Evolutionary conservation across 2,329 filamentous ascomycete species (phyloP).

Genomic region (Paraphoma chrysanthemicola): DNA sequence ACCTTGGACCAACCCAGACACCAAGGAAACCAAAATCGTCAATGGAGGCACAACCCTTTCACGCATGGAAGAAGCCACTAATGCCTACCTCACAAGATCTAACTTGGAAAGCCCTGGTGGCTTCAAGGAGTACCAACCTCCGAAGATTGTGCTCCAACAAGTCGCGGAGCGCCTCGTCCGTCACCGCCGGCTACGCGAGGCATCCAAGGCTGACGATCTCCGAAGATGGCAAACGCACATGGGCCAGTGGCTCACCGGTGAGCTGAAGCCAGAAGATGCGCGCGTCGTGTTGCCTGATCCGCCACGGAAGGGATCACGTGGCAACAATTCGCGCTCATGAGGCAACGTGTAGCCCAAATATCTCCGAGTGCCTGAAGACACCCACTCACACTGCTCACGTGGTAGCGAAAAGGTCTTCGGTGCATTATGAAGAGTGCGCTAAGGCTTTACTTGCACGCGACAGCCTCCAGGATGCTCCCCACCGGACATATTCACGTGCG

Average conservation of each 20-base stretch:
- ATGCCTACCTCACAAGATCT: conserved; percentile 49
- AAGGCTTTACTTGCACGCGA: no score
- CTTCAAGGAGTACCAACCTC: conserved; percentile 54
- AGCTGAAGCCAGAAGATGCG: conserved; percentile 36
- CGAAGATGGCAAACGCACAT: conserved; percentile 48
- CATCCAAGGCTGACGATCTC: conserved; percentile 39
- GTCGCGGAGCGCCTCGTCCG: conserved; percentile 57
- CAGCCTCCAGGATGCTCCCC: no score
- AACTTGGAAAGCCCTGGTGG: conserved; percentile 40
- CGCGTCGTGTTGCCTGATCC: conserved; percentile 9
- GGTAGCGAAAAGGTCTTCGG: no score
- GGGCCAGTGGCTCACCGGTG: conserved; percentile 48
- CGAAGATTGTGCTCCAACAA: conserved; percentile 53
- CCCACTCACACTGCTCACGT: no score
- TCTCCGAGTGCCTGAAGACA: no score
- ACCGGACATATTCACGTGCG: no score
- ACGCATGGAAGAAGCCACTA: conserved; percentile 54
- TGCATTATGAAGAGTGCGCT: no score
- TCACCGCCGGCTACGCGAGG: conserved; percentile 53
- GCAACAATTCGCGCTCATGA: not conserved
- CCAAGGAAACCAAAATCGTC: conserved; percentile 38
- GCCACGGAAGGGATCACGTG: not conserved
- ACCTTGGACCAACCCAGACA: conserved; percentile 44
- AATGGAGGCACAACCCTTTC: conserved; percentile 53
- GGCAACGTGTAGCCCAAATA: not conserved